These are phyloP conservation scores for Penicillium sclerotiorum DNA, from an alignment of 2,329 filamentous ascomycete genomes.

Conservation along the genomic window DNA sequence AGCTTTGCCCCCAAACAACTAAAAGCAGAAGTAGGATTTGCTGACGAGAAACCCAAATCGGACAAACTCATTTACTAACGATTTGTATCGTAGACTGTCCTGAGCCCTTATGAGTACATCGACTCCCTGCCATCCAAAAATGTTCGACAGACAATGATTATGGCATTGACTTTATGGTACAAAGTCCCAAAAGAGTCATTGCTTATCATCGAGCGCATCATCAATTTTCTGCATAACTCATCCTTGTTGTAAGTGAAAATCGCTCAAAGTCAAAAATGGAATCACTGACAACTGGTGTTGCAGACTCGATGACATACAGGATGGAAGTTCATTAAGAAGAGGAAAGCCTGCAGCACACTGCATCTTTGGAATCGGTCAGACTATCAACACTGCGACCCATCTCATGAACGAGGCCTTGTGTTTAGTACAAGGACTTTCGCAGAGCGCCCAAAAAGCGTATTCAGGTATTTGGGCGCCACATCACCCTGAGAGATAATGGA, in stretches of 20 bases:
- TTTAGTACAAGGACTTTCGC: too few relatives aligned
- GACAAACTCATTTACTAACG: too few relatives aligned
- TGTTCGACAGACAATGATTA: not conserved
- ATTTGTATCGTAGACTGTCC: not conserved
- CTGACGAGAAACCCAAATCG: too few relatives aligned
- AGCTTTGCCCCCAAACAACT: too few relatives aligned
- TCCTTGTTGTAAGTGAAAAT: not conserved
- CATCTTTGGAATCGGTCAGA: not conserved
- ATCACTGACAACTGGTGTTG: too few relatives aligned
- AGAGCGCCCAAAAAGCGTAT: too few relatives aligned
- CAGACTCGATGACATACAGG: constrained; percentile 5
- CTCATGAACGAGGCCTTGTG: not conserved
- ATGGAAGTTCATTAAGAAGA: not conserved
- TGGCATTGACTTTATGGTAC: constrained; percentile 5
- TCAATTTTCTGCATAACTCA: not conserved
- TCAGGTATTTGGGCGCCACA: too few relatives aligned
- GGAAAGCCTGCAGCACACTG: constrained; percentile 1
- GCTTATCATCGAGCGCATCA: not conserved
- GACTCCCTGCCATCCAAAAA: constrained; percentile 3
- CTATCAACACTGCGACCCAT: constrained; percentile 2
- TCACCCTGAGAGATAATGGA: not conserved
- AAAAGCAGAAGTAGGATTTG: too few relatives aligned
- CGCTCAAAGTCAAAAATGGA: too few relatives aligned
- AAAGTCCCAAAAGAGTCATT: not conserved
- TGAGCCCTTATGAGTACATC: constrained; percentile 1